Evolutionary conservation across 768 basidiomycete species (phyloP).

Genomic region (Psilocybe azurescens): DNA sequence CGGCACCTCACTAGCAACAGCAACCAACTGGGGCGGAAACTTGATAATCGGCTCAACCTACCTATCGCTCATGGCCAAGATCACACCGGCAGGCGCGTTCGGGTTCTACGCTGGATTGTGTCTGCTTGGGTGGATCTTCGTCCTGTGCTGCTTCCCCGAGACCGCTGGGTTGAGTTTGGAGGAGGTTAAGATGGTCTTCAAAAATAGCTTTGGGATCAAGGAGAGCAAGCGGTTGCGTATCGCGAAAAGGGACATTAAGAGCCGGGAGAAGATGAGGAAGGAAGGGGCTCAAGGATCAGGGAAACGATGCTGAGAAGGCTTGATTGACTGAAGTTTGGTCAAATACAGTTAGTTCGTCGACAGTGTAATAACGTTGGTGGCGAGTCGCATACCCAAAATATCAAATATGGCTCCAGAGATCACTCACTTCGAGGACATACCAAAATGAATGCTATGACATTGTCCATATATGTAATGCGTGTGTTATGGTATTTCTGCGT

Average conservation of each 20-base stretch:
- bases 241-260: constrained; percentile 49
- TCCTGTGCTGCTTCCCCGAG: constrained; percentile 76
- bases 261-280: constrained; percentile 29
- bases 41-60: constrained; percentile 82
- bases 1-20: constrained; percentile 75
- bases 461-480: not conserved
- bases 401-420: not conserved
- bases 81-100: constrained; percentile 78
- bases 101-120: constrained; percentile 80
- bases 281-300: not conserved
- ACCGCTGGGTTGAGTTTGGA: constrained; percentile 76
- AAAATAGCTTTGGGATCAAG: constrained; percentile 64
- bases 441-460: not conserved
- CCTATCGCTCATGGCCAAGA: constrained; percentile 75
- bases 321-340: not conserved
- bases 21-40: constrained; percentile 81
- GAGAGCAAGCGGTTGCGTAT: constrained; percentile 57
- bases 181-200: constrained; percentile 68
- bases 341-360: not conserved
- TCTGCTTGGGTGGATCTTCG: constrained; percentile 72
- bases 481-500: not conserved
- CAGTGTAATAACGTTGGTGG: not conserved
- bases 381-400: not conserved
- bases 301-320: not conserved
- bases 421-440: not conserved